Percentiles rank a stretch among this genome's conserved stretches.
Evolutionary conservation across 1,284 basidiomycete species (phyloP).

Genomic region (Irpex sp.): DNA sequence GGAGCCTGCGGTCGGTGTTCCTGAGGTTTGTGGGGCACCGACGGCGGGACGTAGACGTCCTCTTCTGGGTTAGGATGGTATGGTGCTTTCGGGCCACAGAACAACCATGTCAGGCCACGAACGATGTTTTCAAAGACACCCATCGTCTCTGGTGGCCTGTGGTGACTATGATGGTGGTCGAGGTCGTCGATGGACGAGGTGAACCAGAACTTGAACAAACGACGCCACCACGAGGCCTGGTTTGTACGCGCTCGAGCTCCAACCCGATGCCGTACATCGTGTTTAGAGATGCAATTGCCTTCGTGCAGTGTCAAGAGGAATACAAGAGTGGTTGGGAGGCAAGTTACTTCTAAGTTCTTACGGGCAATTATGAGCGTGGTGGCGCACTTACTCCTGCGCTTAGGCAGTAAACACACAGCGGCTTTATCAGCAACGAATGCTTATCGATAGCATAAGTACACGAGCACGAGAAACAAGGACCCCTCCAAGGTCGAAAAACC

Average conservation of each 20-base stretch:
- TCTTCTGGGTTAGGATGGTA: slow-evolving; percentile 4
- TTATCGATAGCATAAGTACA: background rate
- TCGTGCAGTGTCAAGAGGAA: background rate
- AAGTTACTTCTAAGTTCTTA: background rate
- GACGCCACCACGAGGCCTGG: background rate
- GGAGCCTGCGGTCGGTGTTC: background rate
- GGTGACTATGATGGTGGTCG: background rate
- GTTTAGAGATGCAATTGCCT: background rate
- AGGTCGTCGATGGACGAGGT: background rate
- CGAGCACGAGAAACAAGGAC: background rate
- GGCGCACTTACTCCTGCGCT: background rate
- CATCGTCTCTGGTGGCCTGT: slow-evolving; percentile 1
- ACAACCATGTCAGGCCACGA: slow-evolving; percentile 5
- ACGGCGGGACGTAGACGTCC: slow-evolving; percentile 9
- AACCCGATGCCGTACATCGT: background rate
- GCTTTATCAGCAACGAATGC: background rate
- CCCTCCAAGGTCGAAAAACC: slow-evolving; percentile 1
- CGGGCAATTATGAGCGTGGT: background rate
- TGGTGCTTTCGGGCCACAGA: slow-evolving; percentile 5
- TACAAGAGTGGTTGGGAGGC: background rate
- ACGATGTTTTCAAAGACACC: slow-evolving; percentile 11
- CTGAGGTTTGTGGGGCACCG: slow-evolving; percentile 6
- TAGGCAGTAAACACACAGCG: background rate
- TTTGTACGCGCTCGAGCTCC: background rate
- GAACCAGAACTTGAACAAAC: background rate